Evolutionary conservation across 192 early-diverging fungal genomes (phyloP).

Genomic region (Coemansia sp.): DNA sequence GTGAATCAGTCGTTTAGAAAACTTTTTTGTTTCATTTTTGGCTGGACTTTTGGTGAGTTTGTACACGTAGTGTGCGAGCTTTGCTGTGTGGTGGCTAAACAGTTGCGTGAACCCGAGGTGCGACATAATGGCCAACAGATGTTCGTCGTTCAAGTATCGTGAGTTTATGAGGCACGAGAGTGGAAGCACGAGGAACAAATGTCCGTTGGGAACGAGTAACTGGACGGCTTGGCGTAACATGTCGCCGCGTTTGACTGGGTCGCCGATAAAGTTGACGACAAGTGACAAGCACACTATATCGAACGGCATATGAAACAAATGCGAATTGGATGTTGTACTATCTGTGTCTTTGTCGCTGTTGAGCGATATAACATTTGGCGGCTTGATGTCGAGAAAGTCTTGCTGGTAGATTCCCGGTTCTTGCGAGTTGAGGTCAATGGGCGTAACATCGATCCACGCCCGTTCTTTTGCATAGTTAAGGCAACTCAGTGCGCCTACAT

Average conservation of each 20-base stretch:
- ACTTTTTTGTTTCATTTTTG: background rate
- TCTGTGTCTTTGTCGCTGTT: slow-evolving; percentile 17
- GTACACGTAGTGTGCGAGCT: slow-evolving; percentile 82
- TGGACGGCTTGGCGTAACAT: slow-evolving; percentile 60
- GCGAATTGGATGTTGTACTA: slow-evolving; percentile 1
- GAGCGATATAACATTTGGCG: background rate
- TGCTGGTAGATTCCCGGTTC: slow-evolving; percentile 67
- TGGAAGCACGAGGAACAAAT: slow-evolving; percentile 78
- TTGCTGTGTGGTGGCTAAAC: slow-evolving; percentile 64
- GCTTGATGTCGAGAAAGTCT: slow-evolving; percentile 74
- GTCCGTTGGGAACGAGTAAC: slow-evolving; percentile 55
- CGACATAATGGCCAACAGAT: slow-evolving; percentile 61
- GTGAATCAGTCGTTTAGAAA: slow-evolving; percentile 66
- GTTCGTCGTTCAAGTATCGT: slow-evolving; percentile 78
- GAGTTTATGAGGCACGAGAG: slow-evolving; percentile 82
- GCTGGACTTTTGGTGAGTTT: slow-evolving; percentile 21
- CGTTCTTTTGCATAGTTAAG: slow-evolving; percentile 69
- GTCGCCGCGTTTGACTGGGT: slow-evolving; percentile 67
- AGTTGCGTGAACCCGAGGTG: slow-evolving; percentile 67
- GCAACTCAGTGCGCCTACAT: slow-evolving; percentile 81
- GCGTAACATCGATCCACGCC: slow-evolving; percentile 67
- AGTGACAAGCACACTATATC: slow-evolving; percentile 78
- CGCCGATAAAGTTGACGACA: slow-evolving; percentile 88
- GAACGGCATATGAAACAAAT: slow-evolving; percentile 51
- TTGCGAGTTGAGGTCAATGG: slow-evolving; percentile 89